phyloP scores from a whole-genome alignment of 768 basidiomycete species.

The Phylloporus sp. region DNA sequence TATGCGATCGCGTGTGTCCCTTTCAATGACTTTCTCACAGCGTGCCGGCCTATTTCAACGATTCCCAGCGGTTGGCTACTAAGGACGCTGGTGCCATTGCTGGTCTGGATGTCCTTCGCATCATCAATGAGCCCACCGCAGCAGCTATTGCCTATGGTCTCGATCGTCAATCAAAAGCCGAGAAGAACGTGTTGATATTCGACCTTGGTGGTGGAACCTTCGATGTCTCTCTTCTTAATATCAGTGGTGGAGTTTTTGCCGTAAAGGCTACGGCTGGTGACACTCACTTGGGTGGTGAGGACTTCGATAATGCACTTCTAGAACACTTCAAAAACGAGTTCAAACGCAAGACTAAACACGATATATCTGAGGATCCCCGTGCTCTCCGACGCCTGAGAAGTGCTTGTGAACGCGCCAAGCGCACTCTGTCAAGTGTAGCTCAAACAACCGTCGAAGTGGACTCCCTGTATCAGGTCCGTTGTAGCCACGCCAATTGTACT shows the following conservation, averaged over 20 bases:
- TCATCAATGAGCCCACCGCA: conserved; percentile 99
- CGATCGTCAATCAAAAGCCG: conserved; percentile 88
- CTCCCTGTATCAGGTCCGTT: conserved; percentile 84
- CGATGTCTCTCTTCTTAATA: conserved; percentile 98
- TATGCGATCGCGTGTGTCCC: conserved; percentile 4
- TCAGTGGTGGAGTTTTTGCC: conserved; percentile 96
- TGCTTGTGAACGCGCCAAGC: conserved; percentile 99
- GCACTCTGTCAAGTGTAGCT: conserved; percentile 95
- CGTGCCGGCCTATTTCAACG: conserved; percentile 99
- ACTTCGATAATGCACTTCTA: conserved; percentile 97
- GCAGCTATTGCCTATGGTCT: conserved; percentile 99
- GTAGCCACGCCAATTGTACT: not conserved
- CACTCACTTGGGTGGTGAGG: conserved; percentile 99
- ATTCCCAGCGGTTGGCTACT: conserved; percentile 98
- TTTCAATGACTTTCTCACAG: conserved; percentile 30
- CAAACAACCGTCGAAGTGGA: conserved; percentile 99
- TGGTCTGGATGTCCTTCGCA: conserved; percentile 98
- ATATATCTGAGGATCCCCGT: conserved; percentile 95
- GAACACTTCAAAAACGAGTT: conserved; percentile 99
- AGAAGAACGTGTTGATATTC: conserved; percentile 99
- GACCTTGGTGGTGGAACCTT: conserved; percentile 99
- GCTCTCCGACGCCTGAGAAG: conserved; percentile 93
- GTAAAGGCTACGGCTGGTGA: conserved; percentile 99
- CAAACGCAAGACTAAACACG: conserved; percentile 94
- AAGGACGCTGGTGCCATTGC: conserved; percentile 98